Base-by-base conservation (phyloP, 805 yeast genomes). In the Metschnikowia arizonensis region DNA sequence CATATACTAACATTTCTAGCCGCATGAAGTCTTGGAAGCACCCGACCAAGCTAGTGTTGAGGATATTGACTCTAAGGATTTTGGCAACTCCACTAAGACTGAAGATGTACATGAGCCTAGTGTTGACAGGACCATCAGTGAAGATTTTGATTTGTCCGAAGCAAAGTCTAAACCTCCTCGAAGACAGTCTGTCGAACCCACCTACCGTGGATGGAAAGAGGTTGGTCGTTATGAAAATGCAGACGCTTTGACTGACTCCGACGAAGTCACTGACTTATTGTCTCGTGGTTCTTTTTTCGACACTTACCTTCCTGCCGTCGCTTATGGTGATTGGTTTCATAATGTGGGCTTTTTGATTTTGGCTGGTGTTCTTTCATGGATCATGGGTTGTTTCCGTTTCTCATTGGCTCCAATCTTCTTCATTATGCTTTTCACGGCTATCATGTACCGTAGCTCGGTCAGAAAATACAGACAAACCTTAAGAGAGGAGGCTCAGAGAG, bases 321-420 rank as follows among this genome's bases (percentile, higher is more conserved):
- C 80, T 12, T 87, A 85, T 57, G 99, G 99, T 43, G 98, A 93
- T 61, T 93, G 99, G 99, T 93, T 84, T 61, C 98, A 93, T 63
- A 83, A 84, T 42, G 82, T 83, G n/a, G 96, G 79, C 0, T 74
- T 82, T 30, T 68, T 88, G 47, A 71, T 85, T 25, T 62, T 76
- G 18, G 88, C 85, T 5, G 89, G 85, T 0, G 61, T 85, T 11
- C 61, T 85, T 12, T 86, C 95, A 3, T 90, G 91, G 82, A 54
- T 83, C 2, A 56, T 87, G 33, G 99, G 98, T 8, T 78, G 83
- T 66, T 77, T 85, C 52, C 74, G 80, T 38, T 83, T 90, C 55
- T 80, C 89, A 5, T 58, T 90, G 44, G 93, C 93, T 8, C 88
- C 96, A 44, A 80, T 88, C 34, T 86, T 88, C 59, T 74, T 89